phyloP scores from a whole-genome alignment of 768 basidiomycete genomes.

The Lactifluus volemus region DNA sequence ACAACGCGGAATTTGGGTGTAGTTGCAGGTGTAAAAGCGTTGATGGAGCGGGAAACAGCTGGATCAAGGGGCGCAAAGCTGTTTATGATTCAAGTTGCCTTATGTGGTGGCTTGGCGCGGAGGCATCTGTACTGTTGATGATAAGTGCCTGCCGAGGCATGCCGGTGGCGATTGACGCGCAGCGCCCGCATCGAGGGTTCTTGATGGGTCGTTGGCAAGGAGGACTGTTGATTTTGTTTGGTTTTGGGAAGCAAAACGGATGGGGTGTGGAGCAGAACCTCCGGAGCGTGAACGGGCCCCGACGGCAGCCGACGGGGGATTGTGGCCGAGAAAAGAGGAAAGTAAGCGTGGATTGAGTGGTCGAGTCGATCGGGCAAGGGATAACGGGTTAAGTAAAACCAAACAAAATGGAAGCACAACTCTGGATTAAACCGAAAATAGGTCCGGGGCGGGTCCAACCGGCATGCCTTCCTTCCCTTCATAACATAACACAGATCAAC shows the following conservation, averaged over 20 bases:
- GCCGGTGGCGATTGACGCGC: not conserved
- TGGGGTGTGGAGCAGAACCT: no score
- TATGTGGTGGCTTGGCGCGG: not conserved
- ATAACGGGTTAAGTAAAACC: not conserved
- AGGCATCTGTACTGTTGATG: not conserved
- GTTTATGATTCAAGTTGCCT: not conserved
- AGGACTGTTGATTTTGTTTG: no score
- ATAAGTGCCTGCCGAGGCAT: not conserved
- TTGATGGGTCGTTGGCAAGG: not conserved
- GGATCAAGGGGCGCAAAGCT: not conserved
- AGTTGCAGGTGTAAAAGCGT: not conserved
- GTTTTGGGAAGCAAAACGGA: not conserved
- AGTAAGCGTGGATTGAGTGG: no score
- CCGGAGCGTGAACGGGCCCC: no score
- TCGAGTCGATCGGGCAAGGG: no score
- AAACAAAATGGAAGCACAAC: conserved; percentile 3
- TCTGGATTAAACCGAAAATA: conserved; percentile 3
- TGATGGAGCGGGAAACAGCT: not conserved
- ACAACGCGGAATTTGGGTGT: not conserved
- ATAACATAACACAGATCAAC: not conserved
- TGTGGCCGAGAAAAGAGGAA: not conserved
- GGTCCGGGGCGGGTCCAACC: not conserved
- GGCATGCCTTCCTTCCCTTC: no score
- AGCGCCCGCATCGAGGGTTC: not conserved
- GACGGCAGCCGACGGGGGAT: no score